Evolutionary conservation across 805 yeast species (phyloP), one percentile per base, ranked within the genome.

Genomic region (Barnettozyma wickerhamii): DNA sequence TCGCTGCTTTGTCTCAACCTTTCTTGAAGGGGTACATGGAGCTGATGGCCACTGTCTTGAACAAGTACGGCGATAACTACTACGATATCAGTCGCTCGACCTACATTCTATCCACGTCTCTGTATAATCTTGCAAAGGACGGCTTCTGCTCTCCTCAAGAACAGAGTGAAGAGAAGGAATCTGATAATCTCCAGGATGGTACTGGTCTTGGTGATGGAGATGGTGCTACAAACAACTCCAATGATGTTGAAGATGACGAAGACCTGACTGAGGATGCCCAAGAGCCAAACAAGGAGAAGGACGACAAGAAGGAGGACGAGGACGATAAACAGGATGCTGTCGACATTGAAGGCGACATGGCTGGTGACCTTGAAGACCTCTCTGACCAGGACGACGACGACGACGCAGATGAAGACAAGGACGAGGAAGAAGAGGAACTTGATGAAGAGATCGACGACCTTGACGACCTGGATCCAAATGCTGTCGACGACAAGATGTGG

Each of bases 401-500:
- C 10, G 73, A 71, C 20, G 78, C 75, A n/a, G 73, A 71, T 4
- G 70, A 67, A 2, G 69, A 69, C 2, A 74, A 74, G 3, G 78
- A 78, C 6, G 77, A 79, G 4, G 80, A 77, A 0, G 78, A 81
- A 6, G 82, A 84, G 34, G 95, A 86, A 3, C 55, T 86, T 41
- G 96, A 90, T 56, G 96, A 90, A 49, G 91, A 89, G 56, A 73
- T 89, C 31, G 97, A 91, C 49, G 86, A 90, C 54, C 65, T 91
- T 24, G 95, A 86, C 59, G 95, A 88, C 42, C 69, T 84, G 48
- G 98, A 90, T 69, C 96, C 96, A 2, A 87, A 89, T 63, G 95
- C 96, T 4, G 79, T 91, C 37, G 98, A 91, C 59, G 97, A 91
- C 50, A 91, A 88, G 64, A 88, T 88, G 96, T 91, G 98, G 96